These are phyloP conservation scores for Ophiostoma perfectum DNA, from an alignment of 2,329 filamentous ascomycete genomes.

Conservation along the genomic window DNA sequence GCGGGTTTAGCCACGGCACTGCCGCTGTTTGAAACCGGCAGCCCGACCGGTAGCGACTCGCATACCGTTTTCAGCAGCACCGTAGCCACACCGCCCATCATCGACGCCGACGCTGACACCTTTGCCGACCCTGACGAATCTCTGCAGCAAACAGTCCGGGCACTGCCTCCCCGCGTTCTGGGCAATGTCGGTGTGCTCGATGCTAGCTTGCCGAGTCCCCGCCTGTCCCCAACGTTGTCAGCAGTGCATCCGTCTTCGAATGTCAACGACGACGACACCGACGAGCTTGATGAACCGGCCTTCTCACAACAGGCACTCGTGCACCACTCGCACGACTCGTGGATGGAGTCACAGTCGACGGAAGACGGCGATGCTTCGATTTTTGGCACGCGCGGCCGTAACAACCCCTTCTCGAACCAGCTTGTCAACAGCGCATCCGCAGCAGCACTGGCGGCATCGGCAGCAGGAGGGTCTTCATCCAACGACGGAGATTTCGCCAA, in stretches of 20 bases:
- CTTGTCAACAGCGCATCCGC: background rate
- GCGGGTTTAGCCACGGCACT: slow-evolving; percentile 30
- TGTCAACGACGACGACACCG: slow-evolving; percentile 42
- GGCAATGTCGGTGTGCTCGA: slow-evolving; percentile 74
- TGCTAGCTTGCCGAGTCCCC: slow-evolving; percentile 88
- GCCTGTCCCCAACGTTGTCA: slow-evolving; percentile 84
- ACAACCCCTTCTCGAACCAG: background rate
- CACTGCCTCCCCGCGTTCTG: slow-evolving; percentile 48
- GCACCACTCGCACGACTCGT: slow-evolving; percentile 33
- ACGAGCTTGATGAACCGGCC: slow-evolving; percentile 38
- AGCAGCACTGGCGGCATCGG: background rate
- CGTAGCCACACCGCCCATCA: slow-evolving; percentile 69
- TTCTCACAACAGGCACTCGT: slow-evolving; percentile 33
- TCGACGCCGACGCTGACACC: slow-evolving; percentile 61
- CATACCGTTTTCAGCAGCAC: slow-evolving; percentile 58
- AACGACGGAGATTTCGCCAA: background rate
- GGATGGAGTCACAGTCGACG: slow-evolving; percentile 41
- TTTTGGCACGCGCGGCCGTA: background rate
- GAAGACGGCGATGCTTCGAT: slow-evolving; percentile 30
- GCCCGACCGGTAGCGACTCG: slow-evolving; percentile 50
- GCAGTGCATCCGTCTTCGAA: slow-evolving; percentile 51
- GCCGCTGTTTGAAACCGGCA: slow-evolving; percentile 44
- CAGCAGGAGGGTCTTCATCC: background rate
- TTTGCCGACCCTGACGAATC: slow-evolving; percentile 49
- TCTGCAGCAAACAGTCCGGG: slow-evolving; percentile 43